Evolutionary conservation across 2,329 filamentous ascomycete genomes (phyloP), one percentile per base, ranked within the genome.

Genomic region (Trichoderma polysporum): DNA sequence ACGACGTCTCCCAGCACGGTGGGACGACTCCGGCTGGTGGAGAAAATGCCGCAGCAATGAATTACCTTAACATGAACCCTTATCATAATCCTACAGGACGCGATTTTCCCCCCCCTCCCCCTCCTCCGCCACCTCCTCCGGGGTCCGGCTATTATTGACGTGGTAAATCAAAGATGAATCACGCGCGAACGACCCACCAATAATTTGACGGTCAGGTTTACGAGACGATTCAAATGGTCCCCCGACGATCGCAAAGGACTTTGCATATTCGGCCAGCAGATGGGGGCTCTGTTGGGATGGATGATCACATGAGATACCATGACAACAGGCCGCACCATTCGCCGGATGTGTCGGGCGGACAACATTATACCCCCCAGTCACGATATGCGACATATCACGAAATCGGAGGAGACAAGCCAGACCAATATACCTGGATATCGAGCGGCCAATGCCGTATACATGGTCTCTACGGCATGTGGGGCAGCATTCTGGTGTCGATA

Each of bases 31-130:
- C 66, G 19, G 41, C 63, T 12, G 41, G 53, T 22, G 56, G 25
- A 35, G 62, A 68, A 17, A 66, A 52, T 29, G 35, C 49, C 19
- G 56, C 54, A 50, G 49, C 63, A n/a, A 50, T 68, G 10, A 62
- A 33, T n/a, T 68, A 68, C 22, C 57, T 66, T 6, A 19, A 56
- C 29, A 60, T 68, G 52, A 66, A 52, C n/a, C 62, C 63, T 1
- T 68, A 66, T 22, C 67, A 68, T 8, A 68, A 56, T 25, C 57
- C 67, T 31, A 52, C 63, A n/a, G 27, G 13, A 7, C 62, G 67
- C 27, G 67, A 66, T 22, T 68, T 52, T 35, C 17, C 54, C 17
- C 33, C 56, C 17, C 62, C 31, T n/a, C 57, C 31, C 13, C 58
- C 31, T 0, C 58, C 58, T 4, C 58, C 45, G 17, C 45, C 58